A percentile compares a stretch with the other conserved stretches of the same genome.
Evolutionary conservation across 78 protist genomes (phyloP).

Genomic region (Dictyostelium purpureum): DNA sequence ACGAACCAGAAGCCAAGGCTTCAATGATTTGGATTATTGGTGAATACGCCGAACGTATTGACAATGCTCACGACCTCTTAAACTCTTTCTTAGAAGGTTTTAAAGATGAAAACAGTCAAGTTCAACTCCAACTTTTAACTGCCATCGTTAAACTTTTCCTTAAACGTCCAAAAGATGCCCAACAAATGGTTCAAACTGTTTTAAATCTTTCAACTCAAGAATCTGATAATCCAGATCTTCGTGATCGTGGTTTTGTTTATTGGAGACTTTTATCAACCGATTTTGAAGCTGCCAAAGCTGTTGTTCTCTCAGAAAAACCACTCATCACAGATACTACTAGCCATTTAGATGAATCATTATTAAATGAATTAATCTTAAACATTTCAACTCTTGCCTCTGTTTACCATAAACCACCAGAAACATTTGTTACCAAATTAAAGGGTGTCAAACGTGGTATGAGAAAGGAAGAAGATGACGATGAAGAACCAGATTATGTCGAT

Average conservation of each 20-base stretch:
- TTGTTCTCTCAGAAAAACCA: slow-evolving; percentile 95
- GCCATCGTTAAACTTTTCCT: slow-evolving; percentile 99
- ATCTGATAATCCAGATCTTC: slow-evolving; percentile 98
- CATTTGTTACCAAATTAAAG: slow-evolving; percentile 83
- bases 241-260: slow-evolving; percentile 99
- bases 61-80: slow-evolving; percentile 97
- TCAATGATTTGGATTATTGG: slow-evolving; percentile 99
- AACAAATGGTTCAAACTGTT: slow-evolving; percentile 94
- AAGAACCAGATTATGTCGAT: slow-evolving; percentile 76
- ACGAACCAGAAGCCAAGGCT: slow-evolving; percentile 99
- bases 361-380: slow-evolving; percentile 93
- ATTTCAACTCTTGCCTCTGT: slow-evolving; percentile 96
- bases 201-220: slow-evolving; percentile 95
- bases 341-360: slow-evolving; percentile 85
- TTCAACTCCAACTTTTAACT: slow-evolving; percentile 98
- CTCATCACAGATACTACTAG: slow-evolving; percentile 92
- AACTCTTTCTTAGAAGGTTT: slow-evolving; percentile 93
- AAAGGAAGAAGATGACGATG: slow-evolving; percentile 58
- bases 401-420: slow-evolving; percentile 95
- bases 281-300: slow-evolving; percentile 97
- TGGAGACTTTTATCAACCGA: slow-evolving; percentile 98
- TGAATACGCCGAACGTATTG: slow-evolving; percentile 99
- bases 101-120: slow-evolving; percentile 92
- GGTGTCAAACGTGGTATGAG: slow-evolving; percentile 65
- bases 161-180: slow-evolving; percentile 93